Conservation (phyloP, 75 land plant species). For the Selaginella moellendorffii region DNA sequence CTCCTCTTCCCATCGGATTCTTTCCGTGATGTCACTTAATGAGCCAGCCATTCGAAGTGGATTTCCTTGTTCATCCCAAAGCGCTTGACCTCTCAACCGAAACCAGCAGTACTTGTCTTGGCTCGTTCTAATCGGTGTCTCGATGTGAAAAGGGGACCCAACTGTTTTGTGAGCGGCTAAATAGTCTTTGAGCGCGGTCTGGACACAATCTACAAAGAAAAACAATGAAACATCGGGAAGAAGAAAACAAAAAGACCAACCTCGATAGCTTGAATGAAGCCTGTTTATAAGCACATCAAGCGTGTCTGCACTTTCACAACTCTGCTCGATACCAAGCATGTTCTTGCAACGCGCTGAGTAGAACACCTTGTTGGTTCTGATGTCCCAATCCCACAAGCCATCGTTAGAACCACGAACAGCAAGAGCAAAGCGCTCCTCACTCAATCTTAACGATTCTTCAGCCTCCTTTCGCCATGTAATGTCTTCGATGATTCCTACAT, state of each 20-base stretch:
- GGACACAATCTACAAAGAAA: neutral
- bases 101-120: constrained; percentile 1
- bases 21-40: constrained; percentile 9
- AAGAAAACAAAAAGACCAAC: neutral
- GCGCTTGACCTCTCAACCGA: constrained; percentile 11
- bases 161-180: neutral
- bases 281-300: neutral
- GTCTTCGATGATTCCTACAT: constrained; percentile 12
- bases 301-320: neutral
- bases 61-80: constrained; percentile 4
- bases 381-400: constrained; percentile 15
- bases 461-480: constrained; percentile 13
- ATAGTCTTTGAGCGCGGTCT: neutral
- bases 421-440: constrained; percentile 11
- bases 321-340: constrained; percentile 6
- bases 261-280: constrained; percentile 7
- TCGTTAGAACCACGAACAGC: constrained; percentile 10
- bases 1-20: constrained; percentile 10
- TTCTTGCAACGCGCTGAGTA: constrained; percentile 14
- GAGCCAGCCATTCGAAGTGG: constrained; percentile 13
- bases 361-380: constrained; percentile 4
- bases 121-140: neutral
- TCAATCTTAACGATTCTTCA: constrained; percentile 8
- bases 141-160: constrained; percentile 8
- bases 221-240: no score